Base-by-base conservation (phyloP, 306 rosid species). In the Gastrolobium villosum region DNA sequence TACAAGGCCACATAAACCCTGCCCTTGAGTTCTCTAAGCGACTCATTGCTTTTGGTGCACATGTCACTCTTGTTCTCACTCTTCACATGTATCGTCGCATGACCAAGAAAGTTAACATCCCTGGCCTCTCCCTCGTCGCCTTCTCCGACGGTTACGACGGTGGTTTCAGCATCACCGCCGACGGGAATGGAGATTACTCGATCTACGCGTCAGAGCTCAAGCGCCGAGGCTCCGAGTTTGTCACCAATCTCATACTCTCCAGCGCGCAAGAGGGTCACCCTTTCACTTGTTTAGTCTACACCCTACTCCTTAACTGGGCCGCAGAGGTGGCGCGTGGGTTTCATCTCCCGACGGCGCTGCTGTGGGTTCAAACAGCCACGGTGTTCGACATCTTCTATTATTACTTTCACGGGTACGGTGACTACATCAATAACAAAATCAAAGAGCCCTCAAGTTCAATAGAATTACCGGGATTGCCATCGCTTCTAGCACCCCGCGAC, bases 1-100 rank as follows among this genome's bases (percentile, higher is more conserved):
- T 44, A 0, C 91, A 82, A 61, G 88, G 94, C 55, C 88, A 84
- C 64, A 35, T 89, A 49, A 89, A 85, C 77, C 91, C 88, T 1
- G 14, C 83, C 7, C 85, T 89, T 66, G 78, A 85, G 5, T 46
- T 87, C 7, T 77, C 90, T 63, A 82, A 70, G 48, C 45, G 60
- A 43, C 88, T 90, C 60, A 57, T 65, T 10, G 3, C 11, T 13
- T 43, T 65, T 28, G 86, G 88, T 1, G 73, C 62, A 2, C 76
- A 53, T 0, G 94, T 87, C 7, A 87, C 94, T 5, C 8, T 81
- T 2, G 65, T 81, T 2, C 77, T 78, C 48, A 69, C 79, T 30
- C 2, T 72, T 48, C 41, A 40, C 35, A 65, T 80, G 66, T 75
- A 36, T 65, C 84, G 85, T 34, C 78, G 66, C 30, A 57, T 87